These are phyloP conservation scores for Royoungia palumana DNA, from an alignment of 768 basidiomycete genomes.

Conservation along the genomic window DNA sequence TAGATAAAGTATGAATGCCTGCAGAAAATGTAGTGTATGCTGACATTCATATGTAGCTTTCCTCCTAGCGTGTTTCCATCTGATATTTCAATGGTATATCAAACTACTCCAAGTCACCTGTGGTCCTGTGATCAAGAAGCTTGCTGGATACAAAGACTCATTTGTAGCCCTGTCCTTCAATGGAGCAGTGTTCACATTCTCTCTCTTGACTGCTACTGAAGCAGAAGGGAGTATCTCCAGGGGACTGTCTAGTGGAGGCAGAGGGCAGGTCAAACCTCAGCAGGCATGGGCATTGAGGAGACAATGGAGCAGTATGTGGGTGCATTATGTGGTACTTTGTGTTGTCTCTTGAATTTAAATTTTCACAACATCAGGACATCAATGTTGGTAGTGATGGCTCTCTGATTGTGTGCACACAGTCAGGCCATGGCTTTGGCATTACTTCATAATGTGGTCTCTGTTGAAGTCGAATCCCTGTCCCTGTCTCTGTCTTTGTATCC, in stretches of 20 bases:
- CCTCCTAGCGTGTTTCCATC: slow-evolving; percentile 73
- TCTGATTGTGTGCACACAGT: slow-evolving; percentile 89
- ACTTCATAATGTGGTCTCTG: no score
- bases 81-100: slow-evolving; percentile 65
- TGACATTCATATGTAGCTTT: slow-evolving; percentile 46
- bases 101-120: slow-evolving; percentile 74
- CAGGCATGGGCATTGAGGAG: slow-evolving; percentile 88
- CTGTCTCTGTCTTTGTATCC: no score
- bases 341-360: background rate
- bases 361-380: slow-evolving; percentile 56
- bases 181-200: slow-evolving; percentile 91
- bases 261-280: slow-evolving; percentile 62
- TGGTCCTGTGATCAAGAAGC: slow-evolving; percentile 71
- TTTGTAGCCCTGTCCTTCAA: slow-evolving; percentile 82
- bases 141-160: slow-evolving; percentile 72
- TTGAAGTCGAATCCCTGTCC: no score
- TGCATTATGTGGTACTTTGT: slow-evolving; percentile 28
- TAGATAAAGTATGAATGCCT: slow-evolving; percentile 59
- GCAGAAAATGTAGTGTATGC: background rate
- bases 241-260: slow-evolving; percentile 20
- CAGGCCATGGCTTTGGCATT: slow-evolving; percentile 92
- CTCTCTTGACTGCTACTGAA: slow-evolving; percentile 38
- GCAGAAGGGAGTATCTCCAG: slow-evolving; percentile 14
- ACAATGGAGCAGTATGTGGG: slow-evolving; percentile 80
- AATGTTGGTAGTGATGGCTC: slow-evolving; percentile 85